Percentiles rank a stretch among this genome's conserved stretches.
Conservation (phyloP, 1,284 basidiomycete species). For the Sporisorium iseilematis-ciliati region DNA sequence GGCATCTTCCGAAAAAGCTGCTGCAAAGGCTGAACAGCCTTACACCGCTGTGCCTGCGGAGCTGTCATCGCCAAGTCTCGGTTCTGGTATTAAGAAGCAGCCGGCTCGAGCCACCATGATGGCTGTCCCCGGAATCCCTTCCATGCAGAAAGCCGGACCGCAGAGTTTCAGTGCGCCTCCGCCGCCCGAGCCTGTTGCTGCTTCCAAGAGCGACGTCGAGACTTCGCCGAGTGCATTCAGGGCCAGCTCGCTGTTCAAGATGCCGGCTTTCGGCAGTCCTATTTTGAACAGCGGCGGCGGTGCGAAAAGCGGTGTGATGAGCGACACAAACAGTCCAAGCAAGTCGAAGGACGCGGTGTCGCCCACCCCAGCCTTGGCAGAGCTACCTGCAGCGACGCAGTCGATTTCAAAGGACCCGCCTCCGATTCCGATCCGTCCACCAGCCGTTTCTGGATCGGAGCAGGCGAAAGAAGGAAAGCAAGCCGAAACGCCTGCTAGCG, state of each 20-base stretch:
- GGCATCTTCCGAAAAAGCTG: slow-evolving; percentile 2
- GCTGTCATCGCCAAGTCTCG: slow-evolving; percentile 18
- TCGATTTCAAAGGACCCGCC: neutral
- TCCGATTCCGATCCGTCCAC: slow-evolving; percentile 11
- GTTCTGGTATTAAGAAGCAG: slow-evolving; percentile 54
- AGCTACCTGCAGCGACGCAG: neutral
- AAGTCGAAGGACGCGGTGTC: neutral
- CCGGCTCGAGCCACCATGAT: slow-evolving; percentile 62
- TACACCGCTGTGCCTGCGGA: slow-evolving; percentile 5
- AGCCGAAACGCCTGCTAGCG: neutral
- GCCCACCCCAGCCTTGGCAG: neutral
- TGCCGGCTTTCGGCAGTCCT: slow-evolving; percentile 43
- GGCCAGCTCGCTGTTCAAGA: slow-evolving; percentile 45
- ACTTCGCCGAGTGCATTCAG: slow-evolving; percentile 36
- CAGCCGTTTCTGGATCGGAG: neutral
- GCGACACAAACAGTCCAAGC: neutral
- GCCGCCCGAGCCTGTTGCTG: slow-evolving; percentile 9
- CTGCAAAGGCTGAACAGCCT: slow-evolving; percentile 10
- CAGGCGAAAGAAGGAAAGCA: neutral
- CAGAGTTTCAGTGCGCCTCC: slow-evolving; percentile 60
- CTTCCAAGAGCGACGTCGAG: slow-evolving; percentile 14
- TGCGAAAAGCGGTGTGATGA: neutral
- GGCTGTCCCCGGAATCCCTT: slow-evolving; percentile 62
- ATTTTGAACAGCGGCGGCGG: slow-evolving; percentile 7
- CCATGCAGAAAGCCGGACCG: slow-evolving; percentile 54